Evolutionary conservation across 441 rosid species (phyloP), one percentile per base, ranked within the genome.

Genomic region (Populus hybrid): DNA sequence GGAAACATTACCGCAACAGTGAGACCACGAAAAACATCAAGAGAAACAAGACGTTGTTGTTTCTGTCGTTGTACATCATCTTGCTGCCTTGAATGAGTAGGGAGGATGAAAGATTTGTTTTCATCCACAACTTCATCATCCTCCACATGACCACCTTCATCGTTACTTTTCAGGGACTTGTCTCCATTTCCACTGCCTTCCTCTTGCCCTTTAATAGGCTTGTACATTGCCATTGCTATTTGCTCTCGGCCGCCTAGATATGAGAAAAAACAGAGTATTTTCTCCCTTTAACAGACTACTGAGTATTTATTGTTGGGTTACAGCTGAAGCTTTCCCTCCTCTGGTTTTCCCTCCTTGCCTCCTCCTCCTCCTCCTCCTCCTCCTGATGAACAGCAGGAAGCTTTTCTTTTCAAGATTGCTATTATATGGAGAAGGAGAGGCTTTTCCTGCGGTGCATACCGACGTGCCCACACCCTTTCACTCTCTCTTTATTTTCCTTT

Each of bases 21-120:
- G 85, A 94, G 85, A 18, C 98, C 97, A 7, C 98, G 94, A 76
- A 92, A 94, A 76, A 94, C 98, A 78, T 94, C 97, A 23, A 91
- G 91, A 40, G 98, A 94, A 73, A 83, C 87, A 31, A 94, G 87
- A 45, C 97, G 82, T 45, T 77, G 88, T n/a, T 65, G 83, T 63
- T 78, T 82, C 56, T 56, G 75, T 4, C 72, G 67, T 53, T 64
- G 75, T 0, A 4, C 20, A 11, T 14, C 56, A 1, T 63, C 23
- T 56, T 28, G 68, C 12, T 68, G 81, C 61, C 35, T 75, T 0
- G 81, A 29, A 75, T 64, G 59, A 21, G 82, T n/a, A 12, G 72
- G 71, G 23, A 61, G 67, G 24, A 81, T 65, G 3, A 78, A 69
- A 9, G 79, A 80, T 26, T 73, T 64, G 29, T 28, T 72, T 68